Conservation (phyloP, 2,329 filamentous ascomycete genomes). For the Botryotinia narcissicola region DNA sequence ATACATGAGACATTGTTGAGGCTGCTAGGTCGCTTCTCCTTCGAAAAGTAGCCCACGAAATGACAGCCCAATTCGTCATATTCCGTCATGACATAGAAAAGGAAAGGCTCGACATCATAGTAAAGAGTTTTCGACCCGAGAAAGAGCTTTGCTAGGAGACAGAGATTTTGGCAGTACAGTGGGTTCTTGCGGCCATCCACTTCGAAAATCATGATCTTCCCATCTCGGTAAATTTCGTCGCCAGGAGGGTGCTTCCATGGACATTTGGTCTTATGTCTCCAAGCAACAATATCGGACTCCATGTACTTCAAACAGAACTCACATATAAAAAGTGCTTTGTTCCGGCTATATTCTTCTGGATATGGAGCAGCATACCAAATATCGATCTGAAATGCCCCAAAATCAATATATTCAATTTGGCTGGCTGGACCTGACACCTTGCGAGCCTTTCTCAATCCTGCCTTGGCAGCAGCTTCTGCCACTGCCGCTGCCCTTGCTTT, state of each 20-base stretch:
- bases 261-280: constrained; percentile 96
- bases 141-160: constrained; percentile 92
- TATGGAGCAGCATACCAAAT: constrained; percentile 99
- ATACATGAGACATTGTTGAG: constrained; percentile 99
- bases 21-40: constrained; percentile 92
- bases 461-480: constrained; percentile 67
- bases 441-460: constrained; percentile 61
- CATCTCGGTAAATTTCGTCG: constrained; percentile 94
- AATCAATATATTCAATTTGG: constrained; percentile 98
- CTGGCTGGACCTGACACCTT: constrained; percentile 85
- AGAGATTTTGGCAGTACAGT: constrained; percentile 98
- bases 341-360: constrained; percentile 96
- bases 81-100: constrained; percentile 97
- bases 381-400: constrained; percentile 96
- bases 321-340: constrained; percentile 96
- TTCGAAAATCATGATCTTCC: constrained; percentile 91
- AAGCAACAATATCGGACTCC: constrained; percentile 98
- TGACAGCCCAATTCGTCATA: constrained; percentile 90
- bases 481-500: constrained; percentile 61
- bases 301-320: constrained; percentile 99
- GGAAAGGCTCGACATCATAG: constrained; percentile 94
- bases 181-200: constrained; percentile 96
- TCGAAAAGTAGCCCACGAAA: constrained; percentile 99
- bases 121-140: constrained; percentile 98
- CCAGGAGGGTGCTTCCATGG: constrained; percentile 94